Evolutionary conservation across 106 monocot genomes (phyloP).

Genomic region (Amphibolis antarctica): DNA sequence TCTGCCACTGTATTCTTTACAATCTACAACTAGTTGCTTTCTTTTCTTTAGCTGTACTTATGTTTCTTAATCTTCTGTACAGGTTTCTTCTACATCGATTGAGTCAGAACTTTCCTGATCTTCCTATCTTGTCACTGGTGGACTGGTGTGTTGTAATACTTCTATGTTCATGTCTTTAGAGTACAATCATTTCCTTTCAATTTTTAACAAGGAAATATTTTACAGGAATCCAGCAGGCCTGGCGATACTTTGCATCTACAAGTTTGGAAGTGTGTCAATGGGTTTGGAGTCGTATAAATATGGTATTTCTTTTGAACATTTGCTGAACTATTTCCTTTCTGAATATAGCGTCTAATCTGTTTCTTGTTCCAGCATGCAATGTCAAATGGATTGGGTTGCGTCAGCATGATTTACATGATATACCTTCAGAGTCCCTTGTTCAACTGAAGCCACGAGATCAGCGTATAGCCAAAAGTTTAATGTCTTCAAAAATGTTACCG

Average conservation of each 20-base stretch:
- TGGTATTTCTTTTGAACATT: conserved; percentile 30
- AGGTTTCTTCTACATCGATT: conserved; percentile 60
- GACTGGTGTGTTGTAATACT: conserved; percentile 48
- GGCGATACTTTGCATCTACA: conserved; percentile 81
- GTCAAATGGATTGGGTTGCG: conserved; percentile 89
- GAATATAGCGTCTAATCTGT: neutral
- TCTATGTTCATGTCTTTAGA: neutral
- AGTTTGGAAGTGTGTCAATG: conserved; percentile 80
- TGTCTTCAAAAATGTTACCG: conserved; percentile 61
- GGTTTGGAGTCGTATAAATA: conserved; percentile 91
- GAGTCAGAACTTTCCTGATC: conserved; percentile 41
- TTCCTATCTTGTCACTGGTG: conserved; percentile 70
- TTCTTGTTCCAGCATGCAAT: conserved; percentile 66
- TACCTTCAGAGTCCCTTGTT: conserved; percentile 37
- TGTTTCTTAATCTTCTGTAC: conserved; percentile 1
- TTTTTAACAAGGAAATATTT: neutral
- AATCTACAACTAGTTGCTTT: neutral
- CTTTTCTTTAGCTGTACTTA: neutral
- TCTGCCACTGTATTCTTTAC: neutral
- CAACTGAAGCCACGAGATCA: conserved; percentile 57
- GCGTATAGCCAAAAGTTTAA: conserved; percentile 69
- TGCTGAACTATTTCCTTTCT: neutral
- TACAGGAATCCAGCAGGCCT: conserved; percentile 95
- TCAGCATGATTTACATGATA: conserved; percentile 45
- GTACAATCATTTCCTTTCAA: neutral